Conservation (phyloP, 2,329 filamentous ascomycete species). For the Aureobasidium mangrovei region DNA sequence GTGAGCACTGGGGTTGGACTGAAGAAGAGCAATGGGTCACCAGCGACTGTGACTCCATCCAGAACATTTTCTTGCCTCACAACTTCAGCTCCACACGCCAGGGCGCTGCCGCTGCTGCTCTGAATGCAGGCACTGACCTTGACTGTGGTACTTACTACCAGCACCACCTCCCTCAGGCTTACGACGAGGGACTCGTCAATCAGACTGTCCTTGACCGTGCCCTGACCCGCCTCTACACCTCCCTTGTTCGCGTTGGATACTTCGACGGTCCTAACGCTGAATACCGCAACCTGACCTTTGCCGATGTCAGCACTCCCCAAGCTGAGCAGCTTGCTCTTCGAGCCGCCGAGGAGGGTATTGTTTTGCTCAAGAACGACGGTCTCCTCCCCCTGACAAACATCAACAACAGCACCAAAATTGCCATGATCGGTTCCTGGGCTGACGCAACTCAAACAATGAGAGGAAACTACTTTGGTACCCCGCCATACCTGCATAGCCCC, state of each 20-base stretch:
- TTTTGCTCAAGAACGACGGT: conserved; percentile 46
- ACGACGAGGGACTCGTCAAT: conserved; percentile 35
- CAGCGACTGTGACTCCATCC: conserved; percentile 56
- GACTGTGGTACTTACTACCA: conserved; percentile 45
- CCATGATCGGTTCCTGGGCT: conserved; percentile 51
- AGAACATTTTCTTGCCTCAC: conserved; percentile 49
- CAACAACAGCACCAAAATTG: conserved; percentile 35
- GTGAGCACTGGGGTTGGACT: conserved; percentile 58
- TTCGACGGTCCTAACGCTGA: conserved; percentile 43
- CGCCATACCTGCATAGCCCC: conserved; percentile 48
- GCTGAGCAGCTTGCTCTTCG: conserved; percentile 48
- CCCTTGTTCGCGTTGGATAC: conserved; percentile 48
- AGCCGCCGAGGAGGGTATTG: conserved; percentile 41
- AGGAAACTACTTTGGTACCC: conserved; percentile 50
- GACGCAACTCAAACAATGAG: conserved; percentile 50
- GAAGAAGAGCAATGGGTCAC: conserved; percentile 54
- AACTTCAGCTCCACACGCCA: conserved; percentile 35
- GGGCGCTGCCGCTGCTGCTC: conserved; percentile 39
- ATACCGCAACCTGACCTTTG: conserved; percentile 46
- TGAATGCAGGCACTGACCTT: conserved; percentile 46
- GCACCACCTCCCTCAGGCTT: conserved; percentile 36
- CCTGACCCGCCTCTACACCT: conserved; percentile 45
- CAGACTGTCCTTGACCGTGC: conserved; percentile 41
- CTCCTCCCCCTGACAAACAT: conserved; percentile 35
- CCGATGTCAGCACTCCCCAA: conserved; percentile 47